Conservation (phyloP, 495 filamentous ascomycete species). For the Aspergillus avenaceus region DNA sequence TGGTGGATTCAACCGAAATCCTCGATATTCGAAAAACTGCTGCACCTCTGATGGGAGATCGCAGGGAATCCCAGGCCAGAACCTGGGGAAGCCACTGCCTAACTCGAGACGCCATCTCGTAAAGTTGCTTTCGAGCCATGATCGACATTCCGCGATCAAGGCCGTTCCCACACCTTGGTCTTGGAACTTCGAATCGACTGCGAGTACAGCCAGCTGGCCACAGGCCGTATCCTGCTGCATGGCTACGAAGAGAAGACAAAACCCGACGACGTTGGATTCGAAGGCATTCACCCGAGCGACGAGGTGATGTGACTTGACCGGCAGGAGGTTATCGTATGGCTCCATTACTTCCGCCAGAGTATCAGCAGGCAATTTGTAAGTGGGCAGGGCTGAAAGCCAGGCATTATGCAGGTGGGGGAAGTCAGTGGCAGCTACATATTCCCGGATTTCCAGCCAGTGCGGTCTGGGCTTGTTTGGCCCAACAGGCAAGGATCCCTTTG, state of each 20-base stretch:
- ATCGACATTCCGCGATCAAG: conserved; percentile 30
- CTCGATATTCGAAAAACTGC: conserved; percentile 44
- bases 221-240: conserved; percentile 18
- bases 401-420: conserved; percentile 24
- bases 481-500: conserved; percentile 38
- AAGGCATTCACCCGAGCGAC: conserved; percentile 25
- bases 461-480: conserved; percentile 12
- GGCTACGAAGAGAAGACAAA: conserved; percentile 39
- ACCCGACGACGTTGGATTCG: conserved; percentile 26
- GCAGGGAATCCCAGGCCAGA: conserved; percentile 45
- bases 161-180: conserved; percentile 40
- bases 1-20: conserved; percentile 31
- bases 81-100: conserved; percentile 44
- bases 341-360: conserved; percentile 26
- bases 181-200: conserved; percentile 36
- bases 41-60: conserved; percentile 33
- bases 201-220: conserved; percentile 37
- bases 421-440: conserved; percentile 23
- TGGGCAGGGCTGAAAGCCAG: conserved; percentile 42
- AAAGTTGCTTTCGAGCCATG: conserved; percentile 25
- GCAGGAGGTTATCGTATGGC: conserved; percentile 9
- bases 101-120: conserved; percentile 24
- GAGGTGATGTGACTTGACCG: conserved; percentile 22
- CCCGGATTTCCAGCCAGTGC: conserved; percentile 12
- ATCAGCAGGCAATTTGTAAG: conserved; percentile 29